Base-by-base conservation (phyloP, 208 protist species). In the Leishmania braziliensis region DNA sequence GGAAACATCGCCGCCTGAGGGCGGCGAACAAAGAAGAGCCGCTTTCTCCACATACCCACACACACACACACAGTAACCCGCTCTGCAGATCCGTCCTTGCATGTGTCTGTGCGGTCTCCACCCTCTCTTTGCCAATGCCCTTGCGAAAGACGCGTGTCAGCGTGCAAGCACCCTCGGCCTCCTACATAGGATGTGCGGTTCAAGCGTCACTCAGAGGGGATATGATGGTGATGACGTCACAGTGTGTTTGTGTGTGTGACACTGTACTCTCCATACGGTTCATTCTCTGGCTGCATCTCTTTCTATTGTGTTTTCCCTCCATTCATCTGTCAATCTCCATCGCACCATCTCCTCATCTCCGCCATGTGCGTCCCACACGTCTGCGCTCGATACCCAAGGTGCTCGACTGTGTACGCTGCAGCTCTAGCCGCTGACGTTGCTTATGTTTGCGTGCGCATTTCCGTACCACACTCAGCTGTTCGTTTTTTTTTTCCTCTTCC, bases 351-450 rank as follows among this genome's bases (percentile, higher is more conserved):
- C 58, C 43, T 43, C 33, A 33, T 77, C 23, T 77, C 36, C 62
- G 3, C 75, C 39, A 70, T 36, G n/a, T 53, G 29, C 16, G 50
- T 60, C 23, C 51, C 9, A 60, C 73, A 36, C 51, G 50, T 51
- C 43, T 72, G 65, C 65, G 14, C 65, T 70, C n/a, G 33, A 70
- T 70, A 70, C 29, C 65, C 68, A 33, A 70, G 18, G 65, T 70
- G 33, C 65, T 72, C 29, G 39, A 23, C 36, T 51, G 20, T 51
- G 20, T 53, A 72, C 39, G 36, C 68, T 72, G 68, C 46, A 51
- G 43, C 36, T 53, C 46, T 26, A 12, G 23, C 36, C 43, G 5
- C 43, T 53, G 68, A 51, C 20, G 3, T 12, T n/a, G 12, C 36
- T 2, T 62, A 50, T 72, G 29, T 36, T 53, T 72, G 60, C 50